phyloP scores from a whole-genome alignment of 2,329 filamentous ascomycete genomes.

The Fusarium duplospermum region DNA sequence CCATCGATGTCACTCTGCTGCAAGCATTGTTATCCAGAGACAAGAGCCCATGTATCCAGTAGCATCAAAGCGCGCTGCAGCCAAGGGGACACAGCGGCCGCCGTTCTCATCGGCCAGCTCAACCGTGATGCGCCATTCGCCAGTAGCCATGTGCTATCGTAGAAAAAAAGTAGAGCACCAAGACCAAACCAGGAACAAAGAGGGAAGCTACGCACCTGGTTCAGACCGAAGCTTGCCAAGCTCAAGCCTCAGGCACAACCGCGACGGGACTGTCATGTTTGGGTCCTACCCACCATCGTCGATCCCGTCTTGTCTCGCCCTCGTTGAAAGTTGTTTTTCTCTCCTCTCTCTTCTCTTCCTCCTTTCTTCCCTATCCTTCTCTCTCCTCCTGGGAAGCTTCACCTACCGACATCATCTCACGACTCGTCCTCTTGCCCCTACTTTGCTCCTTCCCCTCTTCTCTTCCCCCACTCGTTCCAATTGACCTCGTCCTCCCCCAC shows the following conservation, averaged over 20 bases:
- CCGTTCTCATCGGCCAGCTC: constrained; percentile 30
- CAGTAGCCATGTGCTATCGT: constrained; percentile 29
- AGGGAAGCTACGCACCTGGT: constrained; percentile 21
- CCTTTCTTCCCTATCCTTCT: constrained; percentile 7
- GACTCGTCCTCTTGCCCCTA: constrained; percentile 3
- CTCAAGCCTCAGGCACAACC: constrained; percentile 40
- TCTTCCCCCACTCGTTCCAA: constrained; percentile 36
- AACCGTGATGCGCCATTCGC: constrained; percentile 15
- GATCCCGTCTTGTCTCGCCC: constrained; percentile 33
- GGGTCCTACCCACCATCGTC: constrained; percentile 44
- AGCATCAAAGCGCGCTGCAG: constrained; percentile 6
- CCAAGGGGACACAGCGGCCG: constrained; percentile 33
- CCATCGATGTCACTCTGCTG: constrained; percentile 36
- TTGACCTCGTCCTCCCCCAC: constrained; percentile 33
- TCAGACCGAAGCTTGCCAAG: constrained; percentile 17
- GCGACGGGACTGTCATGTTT: constrained; percentile 29
- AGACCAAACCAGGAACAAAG: constrained; percentile 20
- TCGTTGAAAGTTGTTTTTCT: constrained; percentile 26
- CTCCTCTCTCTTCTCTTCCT: constrained; percentile 18
- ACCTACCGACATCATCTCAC: constrained; percentile 15
- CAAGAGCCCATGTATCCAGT: constrained; percentile 23
- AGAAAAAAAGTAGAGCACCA: constrained; percentile 7
- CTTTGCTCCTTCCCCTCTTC: constrained; percentile 21
- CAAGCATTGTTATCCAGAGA: constrained; percentile 25
- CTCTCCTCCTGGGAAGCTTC: constrained; percentile 21